Evolutionary conservation across 2,329 filamentous ascomycete species (phyloP).

Genomic region (Paecilomyces dactylethromorphus): DNA sequence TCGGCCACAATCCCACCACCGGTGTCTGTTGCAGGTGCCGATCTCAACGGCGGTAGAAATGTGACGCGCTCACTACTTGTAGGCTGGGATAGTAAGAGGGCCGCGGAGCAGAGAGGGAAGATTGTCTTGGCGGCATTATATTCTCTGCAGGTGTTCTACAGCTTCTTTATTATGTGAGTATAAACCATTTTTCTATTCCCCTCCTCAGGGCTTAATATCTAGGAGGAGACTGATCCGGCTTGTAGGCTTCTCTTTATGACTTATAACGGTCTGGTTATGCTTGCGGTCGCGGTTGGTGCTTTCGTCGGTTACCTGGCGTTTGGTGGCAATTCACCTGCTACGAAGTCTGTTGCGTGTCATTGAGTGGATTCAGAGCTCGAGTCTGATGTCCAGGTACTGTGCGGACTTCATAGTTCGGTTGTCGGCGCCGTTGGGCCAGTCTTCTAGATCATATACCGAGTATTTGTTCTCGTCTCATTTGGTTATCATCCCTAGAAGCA

Average conservation of each 20-base stretch:
- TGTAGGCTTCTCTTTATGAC: conserved; percentile 96
- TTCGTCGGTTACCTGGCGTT: conserved; percentile 84
- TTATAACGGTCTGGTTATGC: conserved; percentile 99
- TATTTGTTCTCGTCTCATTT: background rate
- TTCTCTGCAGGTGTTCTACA: conserved; percentile 93
- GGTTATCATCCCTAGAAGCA: background rate
- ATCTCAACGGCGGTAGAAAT: conserved; percentile 9
- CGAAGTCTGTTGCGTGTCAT: conserved; percentile 89
- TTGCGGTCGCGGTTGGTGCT: conserved; percentile 79
- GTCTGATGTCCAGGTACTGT: background rate
- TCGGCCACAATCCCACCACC: conserved; percentile 10
- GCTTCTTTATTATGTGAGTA: conserved; percentile 98
- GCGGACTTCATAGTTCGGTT: background rate
- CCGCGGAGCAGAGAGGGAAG: conserved; percentile 61
- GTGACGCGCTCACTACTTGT: conserved; percentile 64
- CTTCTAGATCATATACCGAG: background rate
- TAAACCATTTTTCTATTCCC: background rate
- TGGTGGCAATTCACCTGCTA: conserved; percentile 60
- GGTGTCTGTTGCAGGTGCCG: background rate
- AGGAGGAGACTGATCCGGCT: background rate
- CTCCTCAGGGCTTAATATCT: background rate
- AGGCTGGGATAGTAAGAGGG: conserved; percentile 62
- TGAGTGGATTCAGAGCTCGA: conserved; percentile 36
- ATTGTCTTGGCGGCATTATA: conserved; percentile 78
- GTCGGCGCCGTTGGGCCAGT: background rate